Conservation (phyloP, 2,329 filamentous ascomycete species). For the Fusarium redolens region DNA sequence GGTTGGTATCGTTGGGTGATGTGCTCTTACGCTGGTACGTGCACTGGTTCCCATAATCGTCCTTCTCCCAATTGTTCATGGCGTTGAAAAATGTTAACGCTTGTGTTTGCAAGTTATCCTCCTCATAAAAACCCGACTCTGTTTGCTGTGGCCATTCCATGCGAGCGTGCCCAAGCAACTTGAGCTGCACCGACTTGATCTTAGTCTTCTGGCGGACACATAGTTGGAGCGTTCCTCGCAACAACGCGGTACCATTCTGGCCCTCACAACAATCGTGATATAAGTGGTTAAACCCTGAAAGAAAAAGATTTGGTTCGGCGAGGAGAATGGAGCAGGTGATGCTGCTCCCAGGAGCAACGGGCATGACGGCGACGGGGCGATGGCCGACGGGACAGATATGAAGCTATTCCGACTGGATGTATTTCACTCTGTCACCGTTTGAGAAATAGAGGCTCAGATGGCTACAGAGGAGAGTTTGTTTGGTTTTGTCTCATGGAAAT, state of each 20-base stretch:
- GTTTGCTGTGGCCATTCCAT: not conserved
- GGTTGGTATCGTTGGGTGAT: not conserved
- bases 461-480: not conserved
- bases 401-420: not conserved
- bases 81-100: not conserved
- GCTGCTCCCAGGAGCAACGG: not conserved
- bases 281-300: not conserved
- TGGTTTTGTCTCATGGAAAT: not conserved
- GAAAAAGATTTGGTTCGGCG: not conserved
- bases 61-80: not conserved
- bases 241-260: not conserved
- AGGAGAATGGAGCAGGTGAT: not conserved
- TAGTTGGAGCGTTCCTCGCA: not conserved
- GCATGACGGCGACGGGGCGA: not conserved
- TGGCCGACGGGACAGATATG: not conserved
- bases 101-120: not conserved
- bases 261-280: not conserved
- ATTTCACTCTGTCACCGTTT: too few relatives aligned
- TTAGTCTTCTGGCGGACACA: not conserved
- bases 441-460: not conserved
- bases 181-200: not conserved
- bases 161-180: not conserved
- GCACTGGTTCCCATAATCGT: not conserved
- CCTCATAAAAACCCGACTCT: not conserved
- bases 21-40: not conserved